A percentile compares a stretch with the other conserved stretches of the same genome.
Evolutionary conservation across 805 yeast species (phyloP).

Genomic region (Ogataea corticis): DNA sequence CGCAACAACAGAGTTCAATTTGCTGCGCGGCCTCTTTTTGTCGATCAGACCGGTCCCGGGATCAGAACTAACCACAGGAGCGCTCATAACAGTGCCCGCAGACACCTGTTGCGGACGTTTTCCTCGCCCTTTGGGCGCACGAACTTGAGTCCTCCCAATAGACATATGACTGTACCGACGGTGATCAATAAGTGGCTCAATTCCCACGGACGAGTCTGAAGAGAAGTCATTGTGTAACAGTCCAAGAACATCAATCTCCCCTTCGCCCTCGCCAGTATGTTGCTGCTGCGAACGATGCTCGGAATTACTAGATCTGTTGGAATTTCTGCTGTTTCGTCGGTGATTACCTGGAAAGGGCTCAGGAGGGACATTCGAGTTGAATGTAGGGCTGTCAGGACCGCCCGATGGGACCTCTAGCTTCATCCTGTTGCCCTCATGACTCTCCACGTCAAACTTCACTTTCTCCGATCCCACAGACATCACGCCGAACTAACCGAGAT

Average conservation of each 20-base stretch:
- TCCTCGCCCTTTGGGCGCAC: neutral
- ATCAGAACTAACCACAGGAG: conserved; percentile 7
- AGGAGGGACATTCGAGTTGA: too few species aligned
- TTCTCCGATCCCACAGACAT: conserved; percentile 4
- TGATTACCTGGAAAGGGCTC: too few species aligned
- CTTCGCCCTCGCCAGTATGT: conserved; percentile 9
- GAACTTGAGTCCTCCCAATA: neutral
- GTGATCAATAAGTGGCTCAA: conserved; percentile 29
- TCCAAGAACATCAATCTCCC: conserved; percentile 32
- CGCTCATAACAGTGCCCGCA: neutral
- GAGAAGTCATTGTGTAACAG: conserved; percentile 28
- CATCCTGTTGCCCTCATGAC: neutral
- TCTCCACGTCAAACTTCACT: conserved; percentile 4
- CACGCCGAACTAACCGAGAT: neutral
- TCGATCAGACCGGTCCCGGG: neutral
- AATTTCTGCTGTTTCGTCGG: conserved; percentile 7
- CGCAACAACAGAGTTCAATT: conserved; percentile 4
- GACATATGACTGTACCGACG: conserved; percentile 14
- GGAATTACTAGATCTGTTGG: neutral
- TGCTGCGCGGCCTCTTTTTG: conserved; percentile 1
- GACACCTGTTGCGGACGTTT: neutral
- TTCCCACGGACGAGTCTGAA: conserved; percentile 18
- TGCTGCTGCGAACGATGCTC: neutral
- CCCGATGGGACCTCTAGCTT: too few species aligned
- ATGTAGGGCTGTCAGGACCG: too few species aligned